phyloP scores from a whole-genome alignment of 2,329 filamentous ascomycete genomes.

The Fusarium sulawesiense region DNA sequence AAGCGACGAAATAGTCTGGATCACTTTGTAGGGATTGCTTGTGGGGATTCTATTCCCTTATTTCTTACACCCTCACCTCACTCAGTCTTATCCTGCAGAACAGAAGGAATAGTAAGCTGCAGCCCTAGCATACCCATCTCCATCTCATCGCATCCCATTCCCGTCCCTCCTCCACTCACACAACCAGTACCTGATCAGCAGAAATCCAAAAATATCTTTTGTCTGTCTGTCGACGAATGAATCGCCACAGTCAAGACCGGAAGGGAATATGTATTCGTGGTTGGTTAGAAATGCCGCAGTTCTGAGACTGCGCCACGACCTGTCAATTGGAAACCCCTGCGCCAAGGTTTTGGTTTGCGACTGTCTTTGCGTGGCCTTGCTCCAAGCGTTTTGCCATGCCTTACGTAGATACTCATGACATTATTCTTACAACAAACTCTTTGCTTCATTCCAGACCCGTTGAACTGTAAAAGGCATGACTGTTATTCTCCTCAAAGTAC shows the following conservation, averaged over 20 bases:
- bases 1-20: not conserved
- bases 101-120: constrained; percentile 4
- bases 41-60: not conserved
- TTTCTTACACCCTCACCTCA: not conserved
- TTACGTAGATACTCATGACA: not conserved
- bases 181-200: constrained; percentile 27
- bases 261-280: not conserved
- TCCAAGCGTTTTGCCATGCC: constrained; percentile 12
- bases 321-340: constrained; percentile 2
- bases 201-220: constrained; percentile 33
- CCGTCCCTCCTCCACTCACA: constrained; percentile 21
- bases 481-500: not conserved
- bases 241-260: constrained; percentile 12
- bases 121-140: not conserved
- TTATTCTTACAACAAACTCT: not conserved
- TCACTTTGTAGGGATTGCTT: not conserved
- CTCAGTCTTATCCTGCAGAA: not conserved
- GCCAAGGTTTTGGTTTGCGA: constrained; percentile 19
- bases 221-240: not conserved
- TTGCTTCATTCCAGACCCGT: not conserved
- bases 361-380: constrained; percentile 2
- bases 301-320: constrained; percentile 32
- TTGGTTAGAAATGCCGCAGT: constrained; percentile 20
- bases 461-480: not conserved
- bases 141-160: constrained; percentile 9